Evolutionary conservation across 1,139 yeast species (phyloP).

Genomic region (Taphrina pruni): DNA sequence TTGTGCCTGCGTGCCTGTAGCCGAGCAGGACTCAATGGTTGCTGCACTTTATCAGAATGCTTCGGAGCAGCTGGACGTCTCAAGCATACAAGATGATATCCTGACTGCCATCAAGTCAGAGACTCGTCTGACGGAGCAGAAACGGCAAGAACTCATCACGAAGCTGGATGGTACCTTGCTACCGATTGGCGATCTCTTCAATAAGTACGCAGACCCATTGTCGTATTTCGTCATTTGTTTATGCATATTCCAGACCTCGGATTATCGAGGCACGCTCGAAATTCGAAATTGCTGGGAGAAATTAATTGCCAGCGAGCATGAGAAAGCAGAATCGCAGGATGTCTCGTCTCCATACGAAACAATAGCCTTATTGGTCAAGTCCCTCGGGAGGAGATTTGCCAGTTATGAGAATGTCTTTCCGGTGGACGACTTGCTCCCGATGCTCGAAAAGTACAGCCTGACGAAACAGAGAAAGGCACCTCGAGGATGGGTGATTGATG

Average conservation of each 20-base stretch:
- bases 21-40: slow-evolving; percentile 62
- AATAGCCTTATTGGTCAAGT: slow-evolving; percentile 55
- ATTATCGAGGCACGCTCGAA: slow-evolving; percentile 53
- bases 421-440: slow-evolving; percentile 69
- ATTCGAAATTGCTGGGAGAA: slow-evolving; percentile 53
- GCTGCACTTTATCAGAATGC: slow-evolving; percentile 71
- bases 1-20: slow-evolving; percentile 64
- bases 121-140: slow-evolving; percentile 58
- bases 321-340: slow-evolving; percentile 52
- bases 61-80: slow-evolving; percentile 83
- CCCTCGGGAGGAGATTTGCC: slow-evolving; percentile 59
- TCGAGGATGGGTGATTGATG: slow-evolving; percentile 65
- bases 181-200: slow-evolving; percentile 78
- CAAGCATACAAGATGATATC: slow-evolving; percentile 85
- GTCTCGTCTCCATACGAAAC: slow-evolving; percentile 51
- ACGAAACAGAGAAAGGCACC: slow-evolving; percentile 55
- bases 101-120: slow-evolving; percentile 67
- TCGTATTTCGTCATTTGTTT: slow-evolving; percentile 85
- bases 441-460: slow-evolving; percentile 55
- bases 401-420: slow-evolving; percentile 82
- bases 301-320: slow-evolving; percentile 50
- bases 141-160: slow-evolving; percentile 58
- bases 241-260: slow-evolving; percentile 78
- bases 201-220: slow-evolving; percentile 83
- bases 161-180: slow-evolving; percentile 69